Evolutionary conservation across 768 basidiomycete genomes (phyloP), one percentile per base, ranked within the genome.

Genomic region (Heimioporus sp.): DNA sequence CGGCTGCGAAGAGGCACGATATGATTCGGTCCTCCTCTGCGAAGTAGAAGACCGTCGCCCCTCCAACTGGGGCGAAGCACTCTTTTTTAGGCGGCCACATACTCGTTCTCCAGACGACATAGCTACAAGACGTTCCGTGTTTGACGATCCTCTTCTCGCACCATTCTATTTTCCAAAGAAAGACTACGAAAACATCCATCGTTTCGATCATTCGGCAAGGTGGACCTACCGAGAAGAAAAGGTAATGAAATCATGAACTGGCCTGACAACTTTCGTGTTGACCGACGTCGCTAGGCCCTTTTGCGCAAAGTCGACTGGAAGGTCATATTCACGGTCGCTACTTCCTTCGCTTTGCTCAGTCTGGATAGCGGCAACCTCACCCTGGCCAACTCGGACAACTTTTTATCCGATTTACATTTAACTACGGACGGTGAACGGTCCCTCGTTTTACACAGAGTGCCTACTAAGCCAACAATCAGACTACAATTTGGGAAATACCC

Each of bases 181-280:
- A 1, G 67, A 76, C 2, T 82, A 81, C 39, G 82, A 85, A 62
- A 82, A 81, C 57, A 53, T 78, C 11, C 77, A 79, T 46, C 73
- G 82, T 8, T 83, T 86, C 49, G 77, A 86, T 53, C 73, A 78
- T 0, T 68, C 67, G 31, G 78, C 78, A 38, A 73, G 84, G 16
- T 87, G 84, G 84, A 83, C 83, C 3, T 72, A 73, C 51, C 64
- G 74, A 39, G 82, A 85, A 61, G 81, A 86, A 60, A 71, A 63
- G 63, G 76, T 74, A 32, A 48, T 68, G 58, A 1, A 17, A 15
- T 17, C 39, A 20, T 40, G 20, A 13, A 21, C 20, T 5, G 11
- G 24, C 24, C 7, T 5, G 24, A 28, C 20, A 10, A 7, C 5
- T 21, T 12, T 12, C 20, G 12, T 40, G 17, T 30, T 45, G 30